Evolutionary conservation across 192 early-diverging fungal species (phyloP), one percentile per base, ranked within the genome.

Genomic region (Rhizophagus clarus): DNA sequence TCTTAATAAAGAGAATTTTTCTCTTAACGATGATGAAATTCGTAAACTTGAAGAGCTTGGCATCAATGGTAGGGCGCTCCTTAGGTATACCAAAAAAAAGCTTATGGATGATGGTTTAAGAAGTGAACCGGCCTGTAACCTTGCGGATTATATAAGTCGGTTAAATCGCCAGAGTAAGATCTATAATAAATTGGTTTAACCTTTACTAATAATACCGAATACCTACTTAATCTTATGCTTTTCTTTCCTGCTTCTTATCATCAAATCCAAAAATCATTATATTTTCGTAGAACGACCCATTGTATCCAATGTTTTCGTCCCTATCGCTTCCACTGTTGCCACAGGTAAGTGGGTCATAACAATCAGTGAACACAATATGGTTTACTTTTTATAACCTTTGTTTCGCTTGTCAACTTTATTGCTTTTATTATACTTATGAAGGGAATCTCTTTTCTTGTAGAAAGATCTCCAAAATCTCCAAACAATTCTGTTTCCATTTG

Each of bases 161-260:
- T 0, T 64, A 15, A 64, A 64, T 3, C 24, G n/a, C n/a, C 12
- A 64, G 26, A 64, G 63, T 64, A 64, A 31, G 63, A 26, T 64
- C 63, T 64, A 64, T 64, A 20, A 64, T 64, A 64, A 64, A 26
- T 26, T 64, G 26, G 22, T 31, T 31, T 64, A 37, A n/a, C 7
- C 3, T 29, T 64, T 29, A 14, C 62, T 7, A 28, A n/a, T n/a
- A 64, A 64, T n/a, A 72, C 40, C 34, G 70, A 72, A 72, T 72
- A 72, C 70, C 24, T 72, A 72, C 70, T 34, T 42, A 72, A 37
- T 72, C 70, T 70, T 72, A 37, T 72, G 70, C 34, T 72, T 72
- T n/a, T n/a, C n/a, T n/a, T n/a, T n/a, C n/a, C n/a, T n/a, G n/a
- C 32, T 72, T 7, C 32, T 72, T 72, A 24, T 45, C 24, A 45